Percentiles rank a stretch among this genome's conserved stretches.
Evolutionary conservation across 2,329 filamentous ascomycete genomes (phyloP).

Genomic region (Pestalotiopsis sp.): DNA sequence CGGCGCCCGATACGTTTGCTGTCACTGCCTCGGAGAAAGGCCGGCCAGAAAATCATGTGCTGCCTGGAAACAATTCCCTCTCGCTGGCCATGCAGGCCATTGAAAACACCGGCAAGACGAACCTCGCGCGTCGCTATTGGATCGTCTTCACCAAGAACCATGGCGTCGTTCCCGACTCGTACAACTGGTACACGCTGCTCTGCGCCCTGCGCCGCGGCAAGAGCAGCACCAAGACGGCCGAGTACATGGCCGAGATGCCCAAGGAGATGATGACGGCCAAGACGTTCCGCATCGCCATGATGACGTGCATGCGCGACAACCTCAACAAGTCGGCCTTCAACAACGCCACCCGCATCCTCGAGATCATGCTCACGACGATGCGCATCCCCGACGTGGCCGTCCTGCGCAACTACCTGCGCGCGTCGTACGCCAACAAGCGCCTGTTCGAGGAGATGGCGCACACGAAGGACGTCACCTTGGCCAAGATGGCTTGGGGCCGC

Average conservation of each 20-base stretch:
- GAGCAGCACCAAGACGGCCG: constrained; percentile 63
- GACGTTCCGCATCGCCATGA: constrained; percentile 74
- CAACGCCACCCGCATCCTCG: constrained; percentile 66
- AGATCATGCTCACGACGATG: constrained; percentile 57
- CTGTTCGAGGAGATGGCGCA: constrained; percentile 35
- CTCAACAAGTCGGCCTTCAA: constrained; percentile 71
- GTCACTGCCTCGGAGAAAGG: not conserved
- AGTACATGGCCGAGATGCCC: constrained; percentile 61
- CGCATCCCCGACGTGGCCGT: constrained; percentile 51
- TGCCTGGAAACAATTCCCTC: constrained; percentile 61
- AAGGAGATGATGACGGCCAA: constrained; percentile 43
- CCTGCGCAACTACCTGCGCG: constrained; percentile 58
- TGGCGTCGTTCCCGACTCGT: constrained; percentile 69
- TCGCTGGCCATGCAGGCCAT: constrained; percentile 71
- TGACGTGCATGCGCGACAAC: constrained; percentile 74
- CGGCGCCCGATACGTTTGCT: not conserved
- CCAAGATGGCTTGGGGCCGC: constrained; percentile 47
- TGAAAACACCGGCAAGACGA: constrained; percentile 59
- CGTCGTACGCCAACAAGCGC: constrained; percentile 52
- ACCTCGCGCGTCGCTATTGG: constrained; percentile 79
- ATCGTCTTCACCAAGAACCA: constrained; percentile 64
- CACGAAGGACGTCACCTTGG: constrained; percentile 32
- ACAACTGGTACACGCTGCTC: constrained; percentile 72
- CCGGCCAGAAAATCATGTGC: constrained; percentile 39
- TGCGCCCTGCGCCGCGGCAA: constrained; percentile 67